Base-by-base conservation (phyloP, 257 asterid genomes). In the Vinca minor region DNA sequence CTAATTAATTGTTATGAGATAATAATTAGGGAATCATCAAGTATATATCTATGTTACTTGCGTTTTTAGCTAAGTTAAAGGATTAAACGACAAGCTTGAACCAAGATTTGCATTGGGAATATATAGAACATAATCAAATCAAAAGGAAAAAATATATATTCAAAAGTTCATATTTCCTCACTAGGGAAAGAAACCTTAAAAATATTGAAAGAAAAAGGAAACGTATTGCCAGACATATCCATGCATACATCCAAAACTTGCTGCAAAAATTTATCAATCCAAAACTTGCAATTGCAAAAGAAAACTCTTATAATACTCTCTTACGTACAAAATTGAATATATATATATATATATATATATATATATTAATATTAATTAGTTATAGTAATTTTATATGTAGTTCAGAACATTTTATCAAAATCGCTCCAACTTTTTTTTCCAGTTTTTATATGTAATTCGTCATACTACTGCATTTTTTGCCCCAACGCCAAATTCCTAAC, bases 41-140 rank as follows among this genome's bases (percentile, higher is more conserved):
- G 66, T n/a, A n/a, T 38, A n/a, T n/a, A 9, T 41, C 54, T 3
- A 32, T 56, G 14, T 56, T 31, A 0, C 21, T 20, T 56, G 15
- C 41, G 31, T 56, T 31, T 31, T 15, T 56, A 17, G 62, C 42
- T 23, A 31, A 56, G 62, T 31, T 15, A 56, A 32, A 56, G 26
- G 25, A 56, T 56, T 31, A 17, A 17, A n/a, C n/a, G n/a, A n/a
- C n/a, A 18, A 56, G 41, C 36, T 31, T 29, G 62, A 56, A 17
- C 62, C 62, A 31, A 56, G 62, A 56, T 56, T 56, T 56, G 41
- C 42, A n/a, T 56, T 31, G 39, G 42, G 62, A 56, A 56, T 31
- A 31, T 31, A 56, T 31, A 31, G 25, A 31, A 0, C 15, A 31
- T 8, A 56, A 56, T 56, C 62, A 56, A 31, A 56, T 56, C 42